phyloP scores from a whole-genome alignment of 768 basidiomycete genomes.

The Phanerochaete carnosa region DNA sequence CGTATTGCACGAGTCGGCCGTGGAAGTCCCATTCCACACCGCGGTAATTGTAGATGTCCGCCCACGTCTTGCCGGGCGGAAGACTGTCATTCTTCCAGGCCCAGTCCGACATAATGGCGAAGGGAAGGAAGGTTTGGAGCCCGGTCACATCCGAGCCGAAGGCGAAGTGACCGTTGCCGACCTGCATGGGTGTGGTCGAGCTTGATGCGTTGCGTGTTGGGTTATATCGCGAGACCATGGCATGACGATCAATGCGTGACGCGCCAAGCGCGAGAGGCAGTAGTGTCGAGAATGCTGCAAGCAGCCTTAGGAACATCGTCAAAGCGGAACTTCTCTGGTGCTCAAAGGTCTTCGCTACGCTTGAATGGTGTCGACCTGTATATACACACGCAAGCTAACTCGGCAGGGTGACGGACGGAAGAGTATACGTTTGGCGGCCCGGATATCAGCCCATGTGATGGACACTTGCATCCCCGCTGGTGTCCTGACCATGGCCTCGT shows the following conservation, averaged over 20 bases:
- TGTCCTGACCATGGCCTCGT: background rate
- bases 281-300: background rate
- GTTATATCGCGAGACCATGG: constrained; percentile 47
- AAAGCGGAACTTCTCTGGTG: background rate
- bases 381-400: background rate
- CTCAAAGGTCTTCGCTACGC: background rate
- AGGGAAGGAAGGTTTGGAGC: constrained; percentile 55
- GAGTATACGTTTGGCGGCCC: background rate
- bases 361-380: background rate
- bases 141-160: constrained; percentile 58
- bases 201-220: constrained; percentile 46
- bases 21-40: constrained; percentile 52
- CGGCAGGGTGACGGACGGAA: background rate
- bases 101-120: constrained; percentile 55
- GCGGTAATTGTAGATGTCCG: constrained; percentile 43
- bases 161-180: constrained; percentile 61
- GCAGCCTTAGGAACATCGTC: background rate
- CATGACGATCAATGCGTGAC: constrained; percentile 37
- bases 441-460: background rate
- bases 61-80: constrained; percentile 38
- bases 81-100: constrained; percentile 60
- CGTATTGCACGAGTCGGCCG: constrained; percentile 46
- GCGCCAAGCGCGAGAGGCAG: background rate
- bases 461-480: background rate
- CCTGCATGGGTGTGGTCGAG: constrained; percentile 49